Evolutionary conservation across 805 yeast genomes (phyloP).

Genomic region (Wickerhamiella dianesei): DNA sequence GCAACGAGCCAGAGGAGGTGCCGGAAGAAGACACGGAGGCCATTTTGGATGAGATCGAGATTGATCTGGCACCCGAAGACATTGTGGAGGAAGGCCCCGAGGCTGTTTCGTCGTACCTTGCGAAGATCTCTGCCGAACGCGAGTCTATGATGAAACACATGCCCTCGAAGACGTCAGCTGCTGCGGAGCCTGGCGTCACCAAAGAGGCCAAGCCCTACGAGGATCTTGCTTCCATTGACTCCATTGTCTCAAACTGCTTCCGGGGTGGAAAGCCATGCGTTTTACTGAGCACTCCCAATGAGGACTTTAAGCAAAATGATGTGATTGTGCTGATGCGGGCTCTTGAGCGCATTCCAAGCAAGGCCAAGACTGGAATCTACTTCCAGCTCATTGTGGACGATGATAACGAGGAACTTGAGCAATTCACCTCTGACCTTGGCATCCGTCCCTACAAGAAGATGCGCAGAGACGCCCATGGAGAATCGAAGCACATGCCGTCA

Average conservation of each 20-base stretch:
- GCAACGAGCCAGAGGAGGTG: constrained; percentile 15
- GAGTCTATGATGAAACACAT: background rate
- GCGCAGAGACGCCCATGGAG: constrained; percentile 3
- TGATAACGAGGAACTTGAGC: constrained; percentile 7
- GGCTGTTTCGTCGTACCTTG: constrained; percentile 13
- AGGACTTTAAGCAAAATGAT: constrained; percentile 10
- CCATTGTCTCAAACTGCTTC: constrained; percentile 12
- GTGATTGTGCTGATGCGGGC: constrained; percentile 8
- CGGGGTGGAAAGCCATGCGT: constrained; percentile 15
- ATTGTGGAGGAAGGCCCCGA: constrained; percentile 20
- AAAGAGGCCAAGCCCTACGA: constrained; percentile 5
- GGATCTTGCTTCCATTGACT: constrained; percentile 8
- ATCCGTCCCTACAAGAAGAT: constrained; percentile 4
- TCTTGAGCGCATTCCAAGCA: constrained; percentile 7
- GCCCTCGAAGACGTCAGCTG: background rate
- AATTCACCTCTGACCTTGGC: constrained; percentile 11
- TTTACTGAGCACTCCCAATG: constrained; percentile 5
- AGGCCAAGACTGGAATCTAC: constrained; percentile 6
- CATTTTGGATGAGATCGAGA: constrained; percentile 25
- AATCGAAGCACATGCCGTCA: constrained; percentile 7
- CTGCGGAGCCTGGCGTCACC: constrained; percentile 9
- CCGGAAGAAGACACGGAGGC: constrained; percentile 31
- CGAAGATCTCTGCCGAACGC: constrained; percentile 4
- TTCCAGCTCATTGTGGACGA: constrained; percentile 14
- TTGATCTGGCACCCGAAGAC: constrained; percentile 17